Evolutionary conservation across 2,329 filamentous ascomycete species (phyloP).

Genomic region (Fusarium sarcochroum): DNA sequence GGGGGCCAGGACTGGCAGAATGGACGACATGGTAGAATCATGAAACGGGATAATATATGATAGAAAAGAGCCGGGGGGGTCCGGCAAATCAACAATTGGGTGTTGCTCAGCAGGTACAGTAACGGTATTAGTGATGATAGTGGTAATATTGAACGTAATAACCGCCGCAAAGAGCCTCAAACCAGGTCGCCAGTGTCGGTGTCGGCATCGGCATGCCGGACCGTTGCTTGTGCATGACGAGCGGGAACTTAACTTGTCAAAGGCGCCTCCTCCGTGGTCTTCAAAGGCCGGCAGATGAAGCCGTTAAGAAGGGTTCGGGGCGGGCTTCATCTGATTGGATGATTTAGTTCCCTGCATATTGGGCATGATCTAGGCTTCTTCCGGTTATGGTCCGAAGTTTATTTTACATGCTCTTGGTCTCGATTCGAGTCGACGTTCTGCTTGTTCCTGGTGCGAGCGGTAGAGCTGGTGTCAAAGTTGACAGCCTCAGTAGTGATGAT

Average conservation of each 20-base stretch:
- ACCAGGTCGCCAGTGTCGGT: constrained; percentile 30
- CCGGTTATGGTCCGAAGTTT: constrained; percentile 29
- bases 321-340: constrained; percentile 42
- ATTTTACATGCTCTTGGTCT: constrained; percentile 30
- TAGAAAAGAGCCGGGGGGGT: constrained; percentile 5
- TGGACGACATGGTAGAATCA: constrained; percentile 45
- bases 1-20: constrained; percentile 53
- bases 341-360: constrained; percentile 44
- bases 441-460: constrained; percentile 33
- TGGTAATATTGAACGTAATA: constrained; percentile 31
- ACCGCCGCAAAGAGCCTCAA: constrained; percentile 32
- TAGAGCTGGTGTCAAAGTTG: constrained; percentile 30
- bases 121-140: constrained; percentile 6
- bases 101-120: constrained; percentile 27
- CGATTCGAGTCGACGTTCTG: constrained; percentile 16
- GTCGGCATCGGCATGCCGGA: constrained; percentile 45
- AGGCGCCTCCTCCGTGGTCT: constrained; percentile 34
- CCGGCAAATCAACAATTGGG: constrained; percentile 3
- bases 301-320: constrained; percentile 36
- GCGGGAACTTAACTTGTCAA: constrained; percentile 44
- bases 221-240: constrained; percentile 48
- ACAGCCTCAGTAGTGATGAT: neutral
- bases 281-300: constrained; percentile 29
- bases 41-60: constrained; percentile 24
- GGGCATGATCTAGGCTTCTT: constrained; percentile 36